Evolutionary conservation across 2,329 filamentous ascomycete species (phyloP), one percentile per base, ranked within the genome.

Genomic region (Fonsecaea nubica): DNA sequence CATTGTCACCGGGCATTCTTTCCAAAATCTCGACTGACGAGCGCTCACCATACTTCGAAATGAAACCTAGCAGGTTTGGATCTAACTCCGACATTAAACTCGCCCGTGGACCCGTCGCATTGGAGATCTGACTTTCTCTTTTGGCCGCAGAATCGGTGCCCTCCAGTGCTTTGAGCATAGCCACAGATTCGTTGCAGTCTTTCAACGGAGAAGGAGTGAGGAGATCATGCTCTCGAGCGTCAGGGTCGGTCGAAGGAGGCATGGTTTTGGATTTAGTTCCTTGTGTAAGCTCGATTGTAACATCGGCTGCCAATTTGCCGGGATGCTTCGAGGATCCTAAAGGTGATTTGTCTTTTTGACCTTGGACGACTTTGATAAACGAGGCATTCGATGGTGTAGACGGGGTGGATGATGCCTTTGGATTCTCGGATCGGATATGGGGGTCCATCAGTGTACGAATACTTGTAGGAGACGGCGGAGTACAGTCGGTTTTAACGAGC

Each of bases 21-120:
- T 21, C 40, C n/a, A 18, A 9, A 36, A 30, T 42, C 10, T 61
- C 52, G 12, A 12, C 42, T 9, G 60, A 56, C 10, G 15, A 30
- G 10, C 45, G 48, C 18, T 69, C 68, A 13, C 61, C 63, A 38
- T 58, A 67, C 25, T 62, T 63, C 12, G 64, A 62, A 18, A 72
- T 70, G 32, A 62, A 65, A n/a, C 65, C 57, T 30, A 72, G 42
- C 35, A 72, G 53, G 30, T 50, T 60, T 8, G 65, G 67, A 53
- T 72, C 66, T n/a, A 72, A 40, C 10, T 64, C 63, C 21, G 66
- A 65, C 13, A 69, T 35, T n/a, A 71, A 52, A 48, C 69, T 70
- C 30, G 56, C 57, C 21, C 63, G 65, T 33, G 40, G 33, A 38
- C 57, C 32, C 9, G 59, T 57, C n/a, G n/a, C 50, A 48, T 61